Percentiles rank a stretch among this genome's conserved stretches.
Evolutionary conservation across 331 rosid species (phyloP).

Genomic region (Erythrophleum ivorense): DNA sequence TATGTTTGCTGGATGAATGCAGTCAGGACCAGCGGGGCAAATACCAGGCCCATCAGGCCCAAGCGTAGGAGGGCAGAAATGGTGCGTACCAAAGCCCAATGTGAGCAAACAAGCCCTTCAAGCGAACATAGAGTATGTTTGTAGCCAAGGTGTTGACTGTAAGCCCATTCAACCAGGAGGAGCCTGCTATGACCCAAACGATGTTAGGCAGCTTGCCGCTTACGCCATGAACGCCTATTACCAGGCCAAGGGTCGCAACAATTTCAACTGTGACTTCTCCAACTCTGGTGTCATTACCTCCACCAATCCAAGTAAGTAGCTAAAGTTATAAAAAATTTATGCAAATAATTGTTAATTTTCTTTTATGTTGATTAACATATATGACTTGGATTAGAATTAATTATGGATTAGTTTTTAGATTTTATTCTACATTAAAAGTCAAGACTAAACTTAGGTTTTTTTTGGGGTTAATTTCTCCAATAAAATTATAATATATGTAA

Average conservation of each 20-base stretch:
- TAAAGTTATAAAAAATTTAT: too few species aligned
- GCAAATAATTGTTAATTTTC: neutral
- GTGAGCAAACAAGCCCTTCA: slow-evolving; percentile 55
- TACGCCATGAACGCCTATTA: slow-evolving; percentile 81
- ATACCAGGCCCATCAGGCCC: slow-evolving; percentile 3
- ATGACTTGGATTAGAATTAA: too few species aligned
- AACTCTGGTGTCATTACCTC: slow-evolving; percentile 45
- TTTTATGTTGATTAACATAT: too few species aligned
- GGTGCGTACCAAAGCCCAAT: slow-evolving; percentile 71
- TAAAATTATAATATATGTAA: too few species aligned
- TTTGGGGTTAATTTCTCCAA: too few species aligned
- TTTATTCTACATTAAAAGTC: too few species aligned
- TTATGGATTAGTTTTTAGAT: too few species aligned
- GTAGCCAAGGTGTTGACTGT: slow-evolving; percentile 69
- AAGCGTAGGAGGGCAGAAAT: slow-evolving; percentile 41
- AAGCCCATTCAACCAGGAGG: slow-evolving; percentile 74
- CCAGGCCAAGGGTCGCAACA: slow-evolving; percentile 64
- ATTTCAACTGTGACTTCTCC: slow-evolving; percentile 76
- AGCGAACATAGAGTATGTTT: slow-evolving; percentile 71
- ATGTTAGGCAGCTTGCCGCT: slow-evolving; percentile 58
- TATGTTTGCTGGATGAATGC: neutral
- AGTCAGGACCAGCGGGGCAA: neutral
- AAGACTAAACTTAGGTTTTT: too few species aligned
- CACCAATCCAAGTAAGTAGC: slow-evolving; percentile 61
- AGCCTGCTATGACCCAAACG: slow-evolving; percentile 56